Percentiles rank a stretch among this genome's conserved stretches.
phyloP scores from a whole-genome alignment of 331 rosid species.

The Arachis monticola region DNA sequence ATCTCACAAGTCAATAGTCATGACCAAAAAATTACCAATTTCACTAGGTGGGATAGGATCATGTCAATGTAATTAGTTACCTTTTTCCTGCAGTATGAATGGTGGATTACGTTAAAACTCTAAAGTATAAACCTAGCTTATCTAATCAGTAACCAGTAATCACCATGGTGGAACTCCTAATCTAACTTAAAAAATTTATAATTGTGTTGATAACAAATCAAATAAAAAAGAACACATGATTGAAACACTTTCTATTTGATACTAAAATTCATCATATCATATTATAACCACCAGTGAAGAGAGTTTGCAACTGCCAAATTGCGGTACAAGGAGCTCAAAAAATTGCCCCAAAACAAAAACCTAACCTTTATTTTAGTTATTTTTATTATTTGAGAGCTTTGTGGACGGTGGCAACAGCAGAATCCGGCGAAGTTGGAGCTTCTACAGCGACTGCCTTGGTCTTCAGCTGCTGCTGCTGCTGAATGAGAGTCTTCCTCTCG shows the following conservation, averaged over 20 bases:
- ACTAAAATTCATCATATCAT: slow-evolving; percentile 9
- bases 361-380: slow-evolving; percentile 32
- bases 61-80: background rate
- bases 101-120: background rate
- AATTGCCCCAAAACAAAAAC: slow-evolving; percentile 13
- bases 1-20: too few relatives aligned
- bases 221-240: slow-evolving; percentile 12
- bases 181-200: slow-evolving; percentile 3
- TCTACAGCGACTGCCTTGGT: slow-evolving; percentile 43
- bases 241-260: slow-evolving; percentile 7
- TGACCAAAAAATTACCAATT: too few relatives aligned
- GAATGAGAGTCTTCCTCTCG: slow-evolving; percentile 54
- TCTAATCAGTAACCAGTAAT: too few relatives aligned
- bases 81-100: background rate
- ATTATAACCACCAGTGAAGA: slow-evolving; percentile 15
- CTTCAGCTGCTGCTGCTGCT: slow-evolving; percentile 43
- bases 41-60: too few relatives aligned
- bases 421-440: slow-evolving; percentile 37
- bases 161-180: background rate
- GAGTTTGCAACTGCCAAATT: background rate
- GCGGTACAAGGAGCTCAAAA: background rate
- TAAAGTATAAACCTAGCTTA: too few relatives aligned
- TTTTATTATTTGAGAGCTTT: slow-evolving; percentile 56
- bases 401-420: slow-evolving; percentile 42
- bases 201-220: background rate